Base-by-base conservation (phyloP, 306 rosid genomes). In the Ammopiptanthus mongolicus region DNA sequence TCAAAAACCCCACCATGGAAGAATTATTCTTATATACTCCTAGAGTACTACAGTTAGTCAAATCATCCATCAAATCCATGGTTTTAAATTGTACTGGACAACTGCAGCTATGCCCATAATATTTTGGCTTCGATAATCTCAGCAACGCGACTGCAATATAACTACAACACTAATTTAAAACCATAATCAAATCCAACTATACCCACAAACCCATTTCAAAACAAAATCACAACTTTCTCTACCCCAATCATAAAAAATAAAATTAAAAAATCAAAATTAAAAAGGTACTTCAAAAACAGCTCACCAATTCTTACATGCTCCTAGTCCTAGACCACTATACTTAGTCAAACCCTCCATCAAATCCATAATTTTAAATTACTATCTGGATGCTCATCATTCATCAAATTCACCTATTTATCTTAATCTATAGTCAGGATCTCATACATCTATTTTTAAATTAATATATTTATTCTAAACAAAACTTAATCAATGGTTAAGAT, bases 1-100 rank as follows among this genome's bases (percentile, higher is more conserved):
- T 42, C 4, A 34, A 23, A 53, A 58, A 59, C 13, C 25, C 82
- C 8, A 86, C 96, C 89, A 42, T 10, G 44, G 44, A 39, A 8
- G 12, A 9, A 3, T 42, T 42, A 42, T 42, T 42, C n/a, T 42
- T 42, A 42, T 12, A 10, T 42, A 42, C 5, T 12, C n/a, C 48
- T 42, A 9, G 5, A 42, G 4, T 11, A 42, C 10, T 39, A 1
- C 0, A 8, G 2, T 39, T 2, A 39, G 2, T 39, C 46, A 39
- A 8, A 39, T 13, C 2, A 8, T 9, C 8, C 46, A 39, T 42
- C 15, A 42, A 36, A 36, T 36, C 1, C 8, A 36, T 36, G 9
- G 6, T 36, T 36, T 36, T 36, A 5, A 5, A n/a, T n/a, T n/a
- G n/a, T n/a, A n/a, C 28, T 25, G 3, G 28, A 1, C 28, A 25